Percentiles rank a stretch among this genome's conserved stretches.
These are phyloP conservation scores for Verticillium isaacii DNA, from an alignment of 2,329 filamentous ascomycete species.

Conservation along the genomic window DNA sequence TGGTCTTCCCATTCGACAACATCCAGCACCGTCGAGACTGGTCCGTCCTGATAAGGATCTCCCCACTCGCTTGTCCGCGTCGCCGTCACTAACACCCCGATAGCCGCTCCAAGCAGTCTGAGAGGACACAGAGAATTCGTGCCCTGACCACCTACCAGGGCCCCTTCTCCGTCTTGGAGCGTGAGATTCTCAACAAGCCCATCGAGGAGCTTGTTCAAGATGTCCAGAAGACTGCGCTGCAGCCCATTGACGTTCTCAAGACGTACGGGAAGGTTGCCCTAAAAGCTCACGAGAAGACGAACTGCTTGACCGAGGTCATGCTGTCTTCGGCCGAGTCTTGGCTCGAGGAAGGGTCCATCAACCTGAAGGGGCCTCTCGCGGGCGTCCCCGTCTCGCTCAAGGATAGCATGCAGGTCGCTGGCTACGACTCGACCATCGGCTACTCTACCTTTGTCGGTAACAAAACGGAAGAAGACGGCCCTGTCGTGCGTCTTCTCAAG, in stretches of 20 bases:
- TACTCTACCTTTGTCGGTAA: slow-evolving; percentile 71
- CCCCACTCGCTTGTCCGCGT: neutral
- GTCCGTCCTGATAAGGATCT: slow-evolving; percentile 38
- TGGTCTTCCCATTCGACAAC: slow-evolving; percentile 43
- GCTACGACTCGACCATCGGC: slow-evolving; percentile 78
- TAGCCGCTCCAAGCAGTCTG: slow-evolving; percentile 74
- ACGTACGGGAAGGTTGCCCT: slow-evolving; percentile 85
- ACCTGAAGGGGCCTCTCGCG: slow-evolving; percentile 76
- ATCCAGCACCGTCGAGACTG: slow-evolving; percentile 68
- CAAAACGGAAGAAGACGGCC: slow-evolving; percentile 61
- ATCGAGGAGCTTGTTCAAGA: slow-evolving; percentile 75
- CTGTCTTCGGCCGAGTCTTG: slow-evolving; percentile 73
- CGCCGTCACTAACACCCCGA: slow-evolving; percentile 20
- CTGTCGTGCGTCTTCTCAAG: slow-evolving; percentile 72
- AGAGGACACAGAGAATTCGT: slow-evolving; percentile 66
- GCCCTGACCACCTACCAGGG: slow-evolving; percentile 62
- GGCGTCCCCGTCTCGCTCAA: slow-evolving; percentile 86
- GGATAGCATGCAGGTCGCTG: slow-evolving; percentile 72
- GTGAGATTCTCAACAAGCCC: slow-evolving; percentile 62
- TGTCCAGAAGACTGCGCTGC: slow-evolving; percentile 64
- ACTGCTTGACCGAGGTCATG: slow-evolving; percentile 85
- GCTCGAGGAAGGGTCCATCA: slow-evolving; percentile 52
- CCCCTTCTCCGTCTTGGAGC: slow-evolving; percentile 60
- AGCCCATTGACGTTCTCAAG: slow-evolving; percentile 69
- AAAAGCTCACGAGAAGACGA: slow-evolving; percentile 79